Conservation (phyloP, 1,284 basidiomycete genomes). For the Rhodotorula sp. region DNA sequence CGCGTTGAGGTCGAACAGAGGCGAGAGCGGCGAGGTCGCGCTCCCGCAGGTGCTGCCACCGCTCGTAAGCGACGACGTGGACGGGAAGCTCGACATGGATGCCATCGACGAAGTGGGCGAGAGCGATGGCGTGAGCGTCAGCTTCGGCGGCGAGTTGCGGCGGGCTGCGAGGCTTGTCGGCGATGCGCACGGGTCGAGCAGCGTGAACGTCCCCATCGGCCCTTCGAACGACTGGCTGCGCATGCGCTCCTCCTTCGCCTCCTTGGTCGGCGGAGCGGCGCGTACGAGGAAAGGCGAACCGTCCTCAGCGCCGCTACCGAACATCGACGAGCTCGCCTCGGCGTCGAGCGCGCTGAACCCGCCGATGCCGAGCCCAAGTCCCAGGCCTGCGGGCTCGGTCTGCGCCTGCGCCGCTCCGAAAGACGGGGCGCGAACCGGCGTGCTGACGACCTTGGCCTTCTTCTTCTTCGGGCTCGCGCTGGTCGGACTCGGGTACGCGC, state of each 20-base stretch:
- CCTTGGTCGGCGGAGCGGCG: neutral
- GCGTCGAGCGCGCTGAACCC: neutral
- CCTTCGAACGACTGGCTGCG: neutral
- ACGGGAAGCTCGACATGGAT: neutral
- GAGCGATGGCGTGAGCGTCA: constrained; percentile 33
- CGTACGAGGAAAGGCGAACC: neutral
- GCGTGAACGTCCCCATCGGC: constrained; percentile 2
- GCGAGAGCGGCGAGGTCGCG: constrained; percentile 23
- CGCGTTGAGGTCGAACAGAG: constrained; percentile 30
- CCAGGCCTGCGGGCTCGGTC: neutral
- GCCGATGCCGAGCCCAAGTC: neutral
- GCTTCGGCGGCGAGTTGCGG: constrained; percentile 7
- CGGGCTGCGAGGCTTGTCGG: neutral
- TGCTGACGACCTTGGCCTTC: constrained; percentile 19
- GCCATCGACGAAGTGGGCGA: constrained; percentile 14
- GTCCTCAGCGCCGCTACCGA: neutral
- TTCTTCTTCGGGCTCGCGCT: constrained; percentile 22
- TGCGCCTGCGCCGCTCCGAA: neutral
- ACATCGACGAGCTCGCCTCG: constrained; percentile 2
- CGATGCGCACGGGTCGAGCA: constrained; percentile 14
- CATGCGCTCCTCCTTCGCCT: neutral
- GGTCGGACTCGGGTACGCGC: neutral
- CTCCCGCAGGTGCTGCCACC: neutral
- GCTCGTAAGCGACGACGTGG: neutral
- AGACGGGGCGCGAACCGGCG: neutral